Evolutionary conservation across 371 early-diverging fungal species (phyloP).

Genomic region (Mortierella sp.): DNA sequence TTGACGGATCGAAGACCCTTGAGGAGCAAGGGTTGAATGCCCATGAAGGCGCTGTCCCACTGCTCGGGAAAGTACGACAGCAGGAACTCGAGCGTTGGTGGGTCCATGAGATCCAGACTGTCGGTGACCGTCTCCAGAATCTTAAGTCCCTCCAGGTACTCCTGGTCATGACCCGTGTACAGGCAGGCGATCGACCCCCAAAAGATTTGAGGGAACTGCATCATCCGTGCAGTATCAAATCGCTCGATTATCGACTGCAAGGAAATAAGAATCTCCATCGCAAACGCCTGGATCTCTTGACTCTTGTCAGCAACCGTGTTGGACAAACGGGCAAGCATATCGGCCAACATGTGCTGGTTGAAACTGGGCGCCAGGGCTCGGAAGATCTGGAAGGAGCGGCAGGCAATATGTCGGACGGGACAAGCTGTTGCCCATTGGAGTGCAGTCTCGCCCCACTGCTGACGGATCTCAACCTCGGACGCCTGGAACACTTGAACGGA

Average conservation of each 20-base stretch:
- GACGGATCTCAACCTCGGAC: slow-evolving; percentile 78
- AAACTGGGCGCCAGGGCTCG: slow-evolving; percentile 84
- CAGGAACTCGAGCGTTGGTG: slow-evolving; percentile 56
- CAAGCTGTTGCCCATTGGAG: slow-evolving; percentile 94
- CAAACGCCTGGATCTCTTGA: slow-evolving; percentile 88
- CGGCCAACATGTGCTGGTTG: slow-evolving; percentile 85
- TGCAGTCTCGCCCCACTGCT: slow-evolving; percentile 90
- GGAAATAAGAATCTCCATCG: slow-evolving; percentile 87
- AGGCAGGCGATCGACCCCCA: slow-evolving; percentile 87
- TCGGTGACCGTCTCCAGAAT: slow-evolving; percentile 74
- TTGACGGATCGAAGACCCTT: slow-evolving; percentile 78
- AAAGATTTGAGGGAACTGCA: slow-evolving; percentile 83
- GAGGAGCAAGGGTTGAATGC: slow-evolving; percentile 82
- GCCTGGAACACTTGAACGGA: slow-evolving; percentile 69
- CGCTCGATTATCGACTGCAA: slow-evolving; percentile 75
- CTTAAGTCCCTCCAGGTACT: slow-evolving; percentile 77
- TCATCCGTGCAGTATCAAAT: slow-evolving; percentile 69
- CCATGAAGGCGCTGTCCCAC: slow-evolving; percentile 84
- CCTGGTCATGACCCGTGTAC: slow-evolving; percentile 83
- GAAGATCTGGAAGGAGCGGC: slow-evolving; percentile 91
- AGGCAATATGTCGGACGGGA: slow-evolving; percentile 92
- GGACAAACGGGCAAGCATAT: slow-evolving; percentile 86
- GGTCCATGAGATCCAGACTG: slow-evolving; percentile 66
- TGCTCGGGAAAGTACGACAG: slow-evolving; percentile 76
- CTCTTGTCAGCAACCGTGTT: slow-evolving; percentile 88